Conservation (phyloP, 306 rosid genomes). For the Rosa rugosa region DNA sequence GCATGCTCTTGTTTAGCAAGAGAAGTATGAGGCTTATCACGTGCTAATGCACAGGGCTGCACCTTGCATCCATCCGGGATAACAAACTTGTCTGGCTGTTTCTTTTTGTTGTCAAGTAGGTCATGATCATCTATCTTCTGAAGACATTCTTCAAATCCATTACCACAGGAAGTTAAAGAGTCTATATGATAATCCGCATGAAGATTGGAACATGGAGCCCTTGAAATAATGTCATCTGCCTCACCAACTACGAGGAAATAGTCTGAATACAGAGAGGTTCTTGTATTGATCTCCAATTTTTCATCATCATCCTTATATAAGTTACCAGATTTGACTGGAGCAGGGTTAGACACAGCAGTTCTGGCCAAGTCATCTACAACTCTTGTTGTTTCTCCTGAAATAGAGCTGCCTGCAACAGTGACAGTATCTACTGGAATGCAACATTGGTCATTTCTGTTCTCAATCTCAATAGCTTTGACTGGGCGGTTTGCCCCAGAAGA, state of each 20-base stretch:
- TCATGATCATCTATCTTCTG: conserved; percentile 40
- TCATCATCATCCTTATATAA: conserved; percentile 25
- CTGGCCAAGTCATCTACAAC: conserved; percentile 26
- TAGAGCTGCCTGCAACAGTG: conserved; percentile 22
- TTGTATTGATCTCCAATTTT: conserved; percentile 26
- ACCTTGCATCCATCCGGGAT: conserved; percentile 32
- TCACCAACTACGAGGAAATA: conserved; percentile 42
- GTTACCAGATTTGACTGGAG: conserved; percentile 20
- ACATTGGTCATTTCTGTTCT: conserved; percentile 30
- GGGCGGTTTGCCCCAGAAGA: conserved; percentile 27
- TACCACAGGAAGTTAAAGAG: conserved; percentile 32
- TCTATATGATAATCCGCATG: conserved; percentile 40
- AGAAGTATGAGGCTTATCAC: conserved; percentile 39
- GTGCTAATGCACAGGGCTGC: conserved; percentile 33
- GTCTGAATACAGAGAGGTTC: conserved; percentile 51
- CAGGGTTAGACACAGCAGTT: conserved; percentile 28
- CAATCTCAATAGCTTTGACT: conserved; percentile 32
- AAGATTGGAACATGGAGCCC: conserved; percentile 33
- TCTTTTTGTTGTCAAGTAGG: conserved; percentile 38
- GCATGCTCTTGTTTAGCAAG: conserved; percentile 81
- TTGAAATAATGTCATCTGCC: conserved; percentile 34
- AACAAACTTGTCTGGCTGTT: conserved; percentile 28
- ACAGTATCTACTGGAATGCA: conserved; percentile 16
- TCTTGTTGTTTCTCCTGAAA: conserved; percentile 33
- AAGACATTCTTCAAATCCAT: conserved; percentile 31